Evolutionary conservation across 345 rosid genomes (phyloP), one percentile per base, ranked within the genome.

Genomic region (Eucalyptus polybractea): DNA sequence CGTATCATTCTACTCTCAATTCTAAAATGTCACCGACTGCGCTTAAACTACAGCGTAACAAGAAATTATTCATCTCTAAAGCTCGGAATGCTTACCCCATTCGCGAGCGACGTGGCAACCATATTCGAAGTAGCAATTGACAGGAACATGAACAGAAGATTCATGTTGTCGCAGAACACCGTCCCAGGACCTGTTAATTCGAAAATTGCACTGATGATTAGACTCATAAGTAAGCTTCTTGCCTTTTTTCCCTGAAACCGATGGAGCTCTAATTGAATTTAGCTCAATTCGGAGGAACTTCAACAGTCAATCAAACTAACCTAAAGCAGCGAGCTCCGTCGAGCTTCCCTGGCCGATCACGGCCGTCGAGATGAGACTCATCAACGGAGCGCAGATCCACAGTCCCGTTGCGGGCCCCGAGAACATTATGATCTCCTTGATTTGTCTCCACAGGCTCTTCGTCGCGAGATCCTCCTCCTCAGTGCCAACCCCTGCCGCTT

Each of bases 51-150:
- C 14, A 16, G 87, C 40, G 4, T 24, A 27, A 14, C 56, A 27
- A 86, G 51, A 45, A 45, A 86, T 31, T 49, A 25, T 86, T 29
- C 33, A 47, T 86, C 51, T 19, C 8, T 4, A 86, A 86, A 47
- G 51, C 31, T 65, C 8, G 4, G 33, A 86, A 88, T 90, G 86
- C 94, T 91, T 88, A 96, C 99, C 96, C 92, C 93, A 92, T 91
- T 94, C 80, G 99, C 96, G 76, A 96, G 98, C 87, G 99, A 95
- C 88, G 97, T 97, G 86, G 99, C 99, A 40, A 97, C 97, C 97
- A 97, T 92, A 91, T 97, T 97, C 17, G 99, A 97, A 85, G 99
- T 97, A 90, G 98, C 97, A 90, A 97, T 93, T 6, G 99, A 95
- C 80, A 97, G 97, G 93, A 96, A 96, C 99, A 97, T 96, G 93